Evolutionary conservation across 2,329 filamentous ascomycete genomes (phyloP), one percentile per base, ranked within the genome.

Genomic region (Colletotrichum spaethianum): DNA sequence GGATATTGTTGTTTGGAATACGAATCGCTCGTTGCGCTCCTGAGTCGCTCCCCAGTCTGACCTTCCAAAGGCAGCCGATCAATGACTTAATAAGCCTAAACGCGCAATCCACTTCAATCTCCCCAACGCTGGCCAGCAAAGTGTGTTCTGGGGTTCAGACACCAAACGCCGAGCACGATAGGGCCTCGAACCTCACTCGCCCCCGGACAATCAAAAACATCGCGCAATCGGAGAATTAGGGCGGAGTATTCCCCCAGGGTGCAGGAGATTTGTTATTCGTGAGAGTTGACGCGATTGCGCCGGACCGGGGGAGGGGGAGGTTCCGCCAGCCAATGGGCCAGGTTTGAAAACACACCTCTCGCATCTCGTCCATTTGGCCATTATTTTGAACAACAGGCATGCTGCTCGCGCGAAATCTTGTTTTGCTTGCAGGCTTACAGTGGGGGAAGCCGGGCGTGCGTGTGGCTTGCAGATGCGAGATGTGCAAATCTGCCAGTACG

Each of bases 401-500:
- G 69, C 65, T 52, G 64, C 26, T 67, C 69, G 57, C 64, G 64
- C 52, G 57, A 72, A 72, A 72, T 72, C 70, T 70, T 72, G 70
- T 70, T 72, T 72, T 70, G 60, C 61, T 44, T 72, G 70, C 70
- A 70, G 65, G 65, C 67, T 69, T 62, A 63, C 64, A 42, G 67
- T 48, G 60, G 70, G 60, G 65, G 52, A 67, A 70, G 26, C 69
- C 57, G 28, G 65, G 59, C 42, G 52, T 72, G 70, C 66, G 60
- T 48, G 46, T 72, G 70, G 70, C 70, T 72, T 70, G 70, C 70
- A 72, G 70, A 72, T 66, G 70, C 70, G 70, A 72, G 66, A 66
- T n/a, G 70, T 72, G 67, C 59, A 63, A 59, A 68, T 68, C 57
- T 72, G 36, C 64, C 63, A 62, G 53, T 59, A 36, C 42, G 20